Evolutionary conservation across 441 rosid species (phyloP).

Genomic region (Euphorbia schlechtendalii): DNA sequence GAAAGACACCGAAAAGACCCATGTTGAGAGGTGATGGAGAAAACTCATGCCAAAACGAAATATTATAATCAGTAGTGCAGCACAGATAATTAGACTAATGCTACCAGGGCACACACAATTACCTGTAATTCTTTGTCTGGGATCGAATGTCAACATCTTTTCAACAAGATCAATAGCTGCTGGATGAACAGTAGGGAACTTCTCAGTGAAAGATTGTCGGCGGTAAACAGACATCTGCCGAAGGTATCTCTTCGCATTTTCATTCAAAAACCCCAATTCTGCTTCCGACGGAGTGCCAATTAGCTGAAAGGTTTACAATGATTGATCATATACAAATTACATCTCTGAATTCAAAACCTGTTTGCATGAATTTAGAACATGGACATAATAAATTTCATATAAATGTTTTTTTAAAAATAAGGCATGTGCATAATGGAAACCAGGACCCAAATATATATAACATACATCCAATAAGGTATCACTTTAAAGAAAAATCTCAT

Average conservation of each 20-base stretch:
- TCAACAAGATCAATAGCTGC: constrained; percentile 71
- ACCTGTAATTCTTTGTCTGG: constrained; percentile 77
- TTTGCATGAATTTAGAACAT: no score
- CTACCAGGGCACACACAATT: constrained; percentile 14
- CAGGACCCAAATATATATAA: no score
- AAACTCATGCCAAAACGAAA: neutral
- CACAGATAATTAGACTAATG: no score
- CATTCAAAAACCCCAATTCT: constrained; percentile 62
- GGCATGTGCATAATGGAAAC: no score
- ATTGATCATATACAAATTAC: neutral
- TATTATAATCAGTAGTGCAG: no score
- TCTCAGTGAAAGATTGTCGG: constrained; percentile 70
- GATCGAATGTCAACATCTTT: constrained; percentile 84
- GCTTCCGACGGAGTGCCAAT: constrained; percentile 81
- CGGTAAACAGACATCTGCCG: constrained; percentile 42
- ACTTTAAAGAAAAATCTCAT: no score
- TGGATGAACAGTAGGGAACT: constrained; percentile 56
- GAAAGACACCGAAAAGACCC: neutral
- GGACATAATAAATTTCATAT: no score
- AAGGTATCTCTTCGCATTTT: constrained; percentile 68
- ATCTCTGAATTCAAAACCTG: constrained; percentile 3
- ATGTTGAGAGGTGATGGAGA: neutral
- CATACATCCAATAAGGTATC: no score
- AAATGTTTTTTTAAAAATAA: no score
- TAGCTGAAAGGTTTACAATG: constrained; percentile 41